Percentiles rank a stretch among this genome's conserved stretches.
Evolutionary conservation across 192 early-diverging fungal species (phyloP).

Genomic region (Polychytrium aggregatum): DNA sequence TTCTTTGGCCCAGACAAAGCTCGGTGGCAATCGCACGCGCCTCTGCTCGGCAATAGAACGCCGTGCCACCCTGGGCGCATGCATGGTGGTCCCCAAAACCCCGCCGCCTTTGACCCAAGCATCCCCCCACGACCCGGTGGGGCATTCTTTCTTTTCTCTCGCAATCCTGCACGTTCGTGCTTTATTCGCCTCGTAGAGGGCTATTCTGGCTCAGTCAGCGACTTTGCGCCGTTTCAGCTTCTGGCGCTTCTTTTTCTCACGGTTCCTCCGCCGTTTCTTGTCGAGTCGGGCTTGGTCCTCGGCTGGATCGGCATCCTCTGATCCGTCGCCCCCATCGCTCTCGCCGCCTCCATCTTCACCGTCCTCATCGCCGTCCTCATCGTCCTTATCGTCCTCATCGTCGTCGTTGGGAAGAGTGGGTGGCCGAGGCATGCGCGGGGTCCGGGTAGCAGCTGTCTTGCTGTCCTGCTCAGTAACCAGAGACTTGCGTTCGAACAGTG

Average conservation of each 20-base stretch:
- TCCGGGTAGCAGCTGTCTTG: not conserved
- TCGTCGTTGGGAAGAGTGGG: not conserved
- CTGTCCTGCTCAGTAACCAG: not conserved
- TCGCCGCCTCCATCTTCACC: not conserved
- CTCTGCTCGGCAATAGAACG: too few relatives aligned
- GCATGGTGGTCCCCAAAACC: too few relatives aligned
- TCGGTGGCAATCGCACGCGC: too few relatives aligned
- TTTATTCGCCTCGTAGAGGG: too few relatives aligned
- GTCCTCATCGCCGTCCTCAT: not conserved
- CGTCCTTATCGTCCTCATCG: not conserved
- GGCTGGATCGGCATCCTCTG: not conserved
- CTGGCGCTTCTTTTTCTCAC: constrained; percentile 2
- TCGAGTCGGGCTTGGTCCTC: not conserved
- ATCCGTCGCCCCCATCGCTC: not conserved
- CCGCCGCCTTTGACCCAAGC: too few relatives aligned
- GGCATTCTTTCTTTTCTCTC: too few relatives aligned
- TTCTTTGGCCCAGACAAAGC: too few relatives aligned
- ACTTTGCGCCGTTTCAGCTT: too few relatives aligned
- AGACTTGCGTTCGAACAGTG: constrained; percentile 63
- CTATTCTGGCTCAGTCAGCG: too few relatives aligned
- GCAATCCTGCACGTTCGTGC: too few relatives aligned
- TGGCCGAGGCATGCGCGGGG: not conserved
- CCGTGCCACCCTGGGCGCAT: too few relatives aligned
- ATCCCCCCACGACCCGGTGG: too few relatives aligned
- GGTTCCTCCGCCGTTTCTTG: constrained; percentile 2